Conservation (phyloP, 192 early-diverging fungal genomes). For the Umbelopsis isabellina region DNA sequence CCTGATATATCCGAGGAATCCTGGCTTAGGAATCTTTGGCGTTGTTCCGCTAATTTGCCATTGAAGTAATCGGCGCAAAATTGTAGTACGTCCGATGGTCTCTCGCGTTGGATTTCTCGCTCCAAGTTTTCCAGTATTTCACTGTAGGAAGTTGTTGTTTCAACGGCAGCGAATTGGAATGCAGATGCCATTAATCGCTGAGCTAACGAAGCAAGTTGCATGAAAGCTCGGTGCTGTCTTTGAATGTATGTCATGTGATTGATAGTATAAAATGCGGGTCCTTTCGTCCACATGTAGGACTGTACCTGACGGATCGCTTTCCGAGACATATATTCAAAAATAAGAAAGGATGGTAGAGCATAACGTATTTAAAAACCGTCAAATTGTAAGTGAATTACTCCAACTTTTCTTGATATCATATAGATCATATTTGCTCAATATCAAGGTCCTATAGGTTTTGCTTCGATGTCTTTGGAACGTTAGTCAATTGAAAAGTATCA, state of each 20-base stretch:
- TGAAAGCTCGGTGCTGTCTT: too few relatives aligned
- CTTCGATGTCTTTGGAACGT: conserved; percentile 11
- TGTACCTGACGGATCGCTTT: too few relatives aligned
- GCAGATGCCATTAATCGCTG: background rate
- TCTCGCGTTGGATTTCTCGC: conserved; percentile 15
- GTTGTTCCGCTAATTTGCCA: conserved; percentile 44
- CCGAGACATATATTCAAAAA: too few relatives aligned
- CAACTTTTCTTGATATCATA: too few relatives aligned
- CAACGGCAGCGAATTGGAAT: conserved; percentile 10
- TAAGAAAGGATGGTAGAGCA: too few relatives aligned
- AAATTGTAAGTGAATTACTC: too few relatives aligned
- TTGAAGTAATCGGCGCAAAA: conserved; percentile 40
- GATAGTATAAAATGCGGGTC: too few relatives aligned
- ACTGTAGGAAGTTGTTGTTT: conserved; percentile 13
- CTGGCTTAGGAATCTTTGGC: conserved; percentile 36
- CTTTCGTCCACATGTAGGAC: too few relatives aligned
- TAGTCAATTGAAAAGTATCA: background rate
- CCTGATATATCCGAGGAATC: conserved; percentile 36
- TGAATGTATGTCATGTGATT: too few relatives aligned
- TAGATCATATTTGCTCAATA: too few relatives aligned
- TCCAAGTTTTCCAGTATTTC: conserved; percentile 1
- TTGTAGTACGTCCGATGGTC: conserved; percentile 36
- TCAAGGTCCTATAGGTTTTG: background rate
- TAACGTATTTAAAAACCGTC: too few relatives aligned
- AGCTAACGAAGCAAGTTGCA: too few relatives aligned